Evolutionary conservation across 345 rosid species (phyloP).

Genomic region (Anacardium occidentale): DNA sequence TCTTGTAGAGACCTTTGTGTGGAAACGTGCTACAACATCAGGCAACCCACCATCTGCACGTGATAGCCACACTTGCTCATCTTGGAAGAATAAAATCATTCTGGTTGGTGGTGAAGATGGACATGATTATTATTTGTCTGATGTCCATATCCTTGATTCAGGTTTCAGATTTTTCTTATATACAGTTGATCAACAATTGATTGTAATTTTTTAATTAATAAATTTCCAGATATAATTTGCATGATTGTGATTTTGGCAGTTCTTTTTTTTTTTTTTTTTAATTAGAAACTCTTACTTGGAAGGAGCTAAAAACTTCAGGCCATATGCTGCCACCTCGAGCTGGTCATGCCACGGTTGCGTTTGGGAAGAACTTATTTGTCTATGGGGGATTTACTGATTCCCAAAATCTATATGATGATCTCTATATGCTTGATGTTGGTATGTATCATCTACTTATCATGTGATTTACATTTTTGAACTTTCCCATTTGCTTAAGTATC

Average conservation of each 20-base stretch:
- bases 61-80: conserved; percentile 95
- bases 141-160: conserved; percentile 93
- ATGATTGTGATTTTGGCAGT: conserved; percentile 11
- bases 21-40: conserved; percentile 72
- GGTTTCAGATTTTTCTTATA: conserved; percentile 39
- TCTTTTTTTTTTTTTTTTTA: conserved; percentile 21
- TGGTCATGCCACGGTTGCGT: conserved; percentile 83
- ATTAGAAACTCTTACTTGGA: conserved; percentile 86
- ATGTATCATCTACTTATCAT: conserved; percentile 29
- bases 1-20: conserved; percentile 82
- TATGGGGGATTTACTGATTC: conserved; percentile 97
- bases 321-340: conserved; percentile 88
- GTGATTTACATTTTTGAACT: conserved; percentile 9
- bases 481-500: not conserved
- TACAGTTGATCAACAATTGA: not conserved
- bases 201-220: not conserved
- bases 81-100: conserved; percentile 84
- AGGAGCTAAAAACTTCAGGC: conserved; percentile 75
- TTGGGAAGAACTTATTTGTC: conserved; percentile 84
- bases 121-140: conserved; percentile 85
- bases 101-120: conserved; percentile 98
- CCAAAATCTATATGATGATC: conserved; percentile 85
- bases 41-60: conserved; percentile 91
- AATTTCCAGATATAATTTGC: conserved; percentile 12
- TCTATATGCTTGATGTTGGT: conserved; percentile 88